phyloP scores from a whole-genome alignment of 1,284 basidiomycete genomes.

The Puccinia brachypodii region DNA sequence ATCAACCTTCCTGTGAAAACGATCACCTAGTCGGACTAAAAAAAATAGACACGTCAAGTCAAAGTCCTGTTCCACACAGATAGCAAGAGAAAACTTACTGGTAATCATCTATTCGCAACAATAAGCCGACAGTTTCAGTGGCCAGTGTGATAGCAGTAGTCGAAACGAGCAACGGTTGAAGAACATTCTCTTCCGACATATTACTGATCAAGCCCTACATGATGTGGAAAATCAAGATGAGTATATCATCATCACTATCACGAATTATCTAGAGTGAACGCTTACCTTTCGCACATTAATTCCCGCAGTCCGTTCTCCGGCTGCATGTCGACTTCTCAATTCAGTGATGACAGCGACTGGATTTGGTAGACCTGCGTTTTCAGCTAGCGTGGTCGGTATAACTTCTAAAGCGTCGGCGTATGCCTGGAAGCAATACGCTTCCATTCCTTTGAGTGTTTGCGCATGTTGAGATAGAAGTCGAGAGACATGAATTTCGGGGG shows the following conservation, averaged over 20 bases:
- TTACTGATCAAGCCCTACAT: conserved; percentile 86
- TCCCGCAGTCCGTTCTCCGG: conserved; percentile 90
- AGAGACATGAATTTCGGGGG: conserved; percentile 98
- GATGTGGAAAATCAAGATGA: conserved; percentile 35
- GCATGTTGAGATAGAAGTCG: conserved; percentile 85
- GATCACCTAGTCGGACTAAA: conserved; percentile 32
- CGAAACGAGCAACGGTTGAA: conserved; percentile 92
- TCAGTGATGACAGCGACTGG: conserved; percentile 99
- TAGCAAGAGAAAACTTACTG: conserved; percentile 52
- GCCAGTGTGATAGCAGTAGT: conserved; percentile 93
- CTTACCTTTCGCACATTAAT: conserved; percentile 93
- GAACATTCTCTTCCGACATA: conserved; percentile 93
- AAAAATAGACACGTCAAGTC: conserved; percentile 3
- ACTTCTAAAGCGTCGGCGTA: conserved; percentile 98
- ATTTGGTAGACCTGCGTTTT: conserved; percentile 91
- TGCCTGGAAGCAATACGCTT: conserved; percentile 98
- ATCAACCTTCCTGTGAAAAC: not conserved
- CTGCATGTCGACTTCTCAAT: conserved; percentile 90
- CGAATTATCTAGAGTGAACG: conserved; percentile 51
- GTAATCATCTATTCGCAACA: conserved; percentile 97
- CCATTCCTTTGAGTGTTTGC: conserved; percentile 94
- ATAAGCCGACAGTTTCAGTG: conserved; percentile 94
- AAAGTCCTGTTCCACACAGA: not conserved
- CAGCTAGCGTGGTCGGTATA: conserved; percentile 95
- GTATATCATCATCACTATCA: conserved; percentile 18